A percentile compares a stretch with the other conserved stretches of the same genome.
phyloP scores from a whole-genome alignment of 257 asterid genomes.

The Primulina tabacum region DNA sequence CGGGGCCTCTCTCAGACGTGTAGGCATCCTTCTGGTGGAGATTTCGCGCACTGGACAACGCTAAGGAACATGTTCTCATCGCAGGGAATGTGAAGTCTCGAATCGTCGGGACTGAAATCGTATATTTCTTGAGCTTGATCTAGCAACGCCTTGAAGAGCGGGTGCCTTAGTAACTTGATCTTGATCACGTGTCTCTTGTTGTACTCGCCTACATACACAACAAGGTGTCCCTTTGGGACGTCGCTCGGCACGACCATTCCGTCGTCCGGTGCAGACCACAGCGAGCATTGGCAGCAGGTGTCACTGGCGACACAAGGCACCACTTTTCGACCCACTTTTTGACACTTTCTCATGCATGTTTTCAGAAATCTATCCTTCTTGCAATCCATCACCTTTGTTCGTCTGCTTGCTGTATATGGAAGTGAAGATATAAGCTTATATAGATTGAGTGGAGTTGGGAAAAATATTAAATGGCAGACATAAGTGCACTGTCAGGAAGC shows the following conservation, averaged over 20 bases:
- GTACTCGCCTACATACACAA: slow-evolving; percentile 71
- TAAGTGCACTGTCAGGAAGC: slow-evolving; percentile 21
- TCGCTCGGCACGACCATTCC: slow-evolving; percentile 58
- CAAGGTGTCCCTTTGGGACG: slow-evolving; percentile 89
- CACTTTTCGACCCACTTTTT: slow-evolving; percentile 35
- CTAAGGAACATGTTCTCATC: slow-evolving; percentile 42
- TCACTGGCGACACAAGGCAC: slow-evolving; percentile 41
- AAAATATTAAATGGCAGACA: slow-evolving; percentile 39
- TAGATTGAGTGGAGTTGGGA: slow-evolving; percentile 18
- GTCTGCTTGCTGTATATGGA: background rate
- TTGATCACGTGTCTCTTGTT: slow-evolving; percentile 59
- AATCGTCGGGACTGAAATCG: slow-evolving; percentile 29
- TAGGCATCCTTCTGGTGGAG: slow-evolving; percentile 20
- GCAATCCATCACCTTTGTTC: slow-evolving; percentile 30
- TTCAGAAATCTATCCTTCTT: slow-evolving; percentile 39
- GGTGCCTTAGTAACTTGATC: slow-evolving; percentile 42
- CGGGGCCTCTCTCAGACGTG: background rate
- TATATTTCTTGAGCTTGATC: slow-evolving; percentile 48
- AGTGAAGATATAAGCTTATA: background rate
- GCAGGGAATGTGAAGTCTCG: slow-evolving; percentile 46
- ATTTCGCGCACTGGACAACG: slow-evolving; percentile 35
- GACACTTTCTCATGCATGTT: slow-evolving; percentile 50
- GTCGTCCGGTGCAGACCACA: slow-evolving; percentile 42
- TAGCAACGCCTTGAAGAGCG: slow-evolving; percentile 40
- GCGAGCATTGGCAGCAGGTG: slow-evolving; percentile 50